Base-by-base conservation (phyloP, 225 moss, liverwort and hornwort species). In the Marchantia polymorpha region DNA sequence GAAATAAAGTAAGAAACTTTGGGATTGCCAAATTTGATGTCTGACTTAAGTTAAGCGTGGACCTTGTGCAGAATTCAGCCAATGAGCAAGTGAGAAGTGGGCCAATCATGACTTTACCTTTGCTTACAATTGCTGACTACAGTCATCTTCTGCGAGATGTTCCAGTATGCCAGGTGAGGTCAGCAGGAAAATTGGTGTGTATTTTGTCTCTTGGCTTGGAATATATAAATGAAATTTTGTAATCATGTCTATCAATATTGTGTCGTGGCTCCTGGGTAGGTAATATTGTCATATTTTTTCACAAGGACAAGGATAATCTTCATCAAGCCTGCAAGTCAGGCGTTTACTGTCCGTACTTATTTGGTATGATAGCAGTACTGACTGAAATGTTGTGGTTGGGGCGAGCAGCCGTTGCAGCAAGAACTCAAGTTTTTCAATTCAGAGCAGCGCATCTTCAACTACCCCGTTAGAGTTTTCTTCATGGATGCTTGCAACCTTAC, bases 401-500 rank as follows among this genome's bases (percentile, higher is more conserved):
- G 55, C 81, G 76, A 81, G 72, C 92, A 97, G 94, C 88, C 97
- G 58, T 87, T 99, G 48, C 91, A 99, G 83, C 95, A 91, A 81
- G 90, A 90, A 64, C 83, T 99, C 82, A 93, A 84, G 73, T 99
- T 99, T 81, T 99, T 95, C 85, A 99, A 99, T 76, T 93, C 90
- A 73, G 99, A 99, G 59, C 92, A 95, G 56, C 89, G 93, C 69
- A 99, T 99, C 75, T 99, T 95, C 78, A 90, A 95, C 75, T 99
- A 99, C 67, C 95, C 95, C 77, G 89, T 94, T 72, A 92, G 99
- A 76, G 90, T 91, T 77, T 99, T 99, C 85, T 91, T 99, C 77
- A 99, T 99, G 99, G 99, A 99, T 85, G 93, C 92, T 52, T 95
- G 95, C 90, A 95, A 95, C 77, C 89, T 99, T 63, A 99, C 92